Base-by-base conservation (phyloP, 306 rosid species). In the Ormosia semicastrata region DNA sequence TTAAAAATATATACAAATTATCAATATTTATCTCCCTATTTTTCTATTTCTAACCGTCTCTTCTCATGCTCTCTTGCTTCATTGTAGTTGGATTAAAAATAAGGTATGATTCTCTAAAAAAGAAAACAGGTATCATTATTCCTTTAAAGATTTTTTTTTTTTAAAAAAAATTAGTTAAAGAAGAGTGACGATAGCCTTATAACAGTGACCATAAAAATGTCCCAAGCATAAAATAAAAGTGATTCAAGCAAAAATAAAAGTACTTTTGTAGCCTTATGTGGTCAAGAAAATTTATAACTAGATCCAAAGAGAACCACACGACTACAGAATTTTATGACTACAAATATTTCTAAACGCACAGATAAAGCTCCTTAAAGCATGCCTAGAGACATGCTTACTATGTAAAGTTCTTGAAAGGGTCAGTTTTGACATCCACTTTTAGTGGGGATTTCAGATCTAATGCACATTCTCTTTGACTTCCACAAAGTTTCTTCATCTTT, bases 401-500 rank as follows among this genome's bases (percentile, higher is more conserved):
- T 66, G 71, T 29, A 18, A 70, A 57, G 50, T 18, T 54, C 8
- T 18, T 75, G 89, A 89, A 85, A 71, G 8, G 73, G 83, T 85
- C 93, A 89, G 66, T 33, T 67, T 76, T 4, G 57, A 24, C 54
- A 59, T 75, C 84, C 88, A 60, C 50, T 50, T 80, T 74, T 80
- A 2, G 10, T 44, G 84, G 73, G 43, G 79, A 63, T 30, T 59
- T 57, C 3, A 77, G 32, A 88, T 85, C 89, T 15, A 32, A 62
- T 39, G 67, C 43, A 6, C 33, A 56, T 80, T 82, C 24, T 30
- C 75, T 46, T 73, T 14, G 10, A 46, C 70, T 24, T 67, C 29
- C 41, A 50, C 14, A 17, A 12, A 56, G 9, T 74, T 80, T 54
- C 17, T 72, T 17, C 71, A 34, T 44, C 41, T 43, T 77, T 3